phyloP scores from a whole-genome alignment of 31 red algal species.

The Pterothamnion heteromorphum region DNA sequence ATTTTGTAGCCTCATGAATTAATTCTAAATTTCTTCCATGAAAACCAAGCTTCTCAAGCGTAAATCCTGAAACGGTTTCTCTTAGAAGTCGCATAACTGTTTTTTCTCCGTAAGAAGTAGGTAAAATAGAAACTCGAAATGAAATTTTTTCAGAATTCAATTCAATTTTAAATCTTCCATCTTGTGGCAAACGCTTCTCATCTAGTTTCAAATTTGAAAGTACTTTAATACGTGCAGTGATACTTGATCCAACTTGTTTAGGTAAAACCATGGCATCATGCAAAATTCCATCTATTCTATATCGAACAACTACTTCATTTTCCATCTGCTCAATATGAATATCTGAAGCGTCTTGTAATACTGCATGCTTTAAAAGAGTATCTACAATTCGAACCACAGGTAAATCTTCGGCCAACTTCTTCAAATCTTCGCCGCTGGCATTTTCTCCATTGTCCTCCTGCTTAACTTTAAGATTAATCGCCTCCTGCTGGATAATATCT shows the following conservation, averaged over 20 bases:
- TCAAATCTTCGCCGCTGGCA: too few relatives aligned
- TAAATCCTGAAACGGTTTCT: background rate
- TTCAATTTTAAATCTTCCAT: background rate
- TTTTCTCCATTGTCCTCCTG: too few relatives aligned
- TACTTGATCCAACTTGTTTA: background rate
- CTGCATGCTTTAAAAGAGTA: too few relatives aligned
- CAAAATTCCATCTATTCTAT: background rate
- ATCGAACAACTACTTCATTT: background rate
- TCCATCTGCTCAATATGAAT: background rate
- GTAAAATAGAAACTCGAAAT: constrained; percentile 7
- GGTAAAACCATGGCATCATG: background rate
- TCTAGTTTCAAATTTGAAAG: background rate
- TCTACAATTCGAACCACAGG: too few relatives aligned
- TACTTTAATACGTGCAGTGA: background rate
- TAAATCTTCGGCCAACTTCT: too few relatives aligned
- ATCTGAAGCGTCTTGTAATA: background rate
- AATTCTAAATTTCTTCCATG: background rate
- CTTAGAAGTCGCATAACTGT: background rate
- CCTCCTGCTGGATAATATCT: too few relatives aligned
- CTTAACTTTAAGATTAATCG: too few relatives aligned
- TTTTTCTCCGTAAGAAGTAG: background rate
- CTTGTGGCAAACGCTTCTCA: constrained; percentile 10
- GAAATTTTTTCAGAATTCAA: background rate
- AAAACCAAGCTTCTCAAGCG: background rate
- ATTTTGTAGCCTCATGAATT: background rate